Evolutionary conservation across 495 filamentous ascomycete species (phyloP).

Genomic region (Neurospora africana): DNA sequence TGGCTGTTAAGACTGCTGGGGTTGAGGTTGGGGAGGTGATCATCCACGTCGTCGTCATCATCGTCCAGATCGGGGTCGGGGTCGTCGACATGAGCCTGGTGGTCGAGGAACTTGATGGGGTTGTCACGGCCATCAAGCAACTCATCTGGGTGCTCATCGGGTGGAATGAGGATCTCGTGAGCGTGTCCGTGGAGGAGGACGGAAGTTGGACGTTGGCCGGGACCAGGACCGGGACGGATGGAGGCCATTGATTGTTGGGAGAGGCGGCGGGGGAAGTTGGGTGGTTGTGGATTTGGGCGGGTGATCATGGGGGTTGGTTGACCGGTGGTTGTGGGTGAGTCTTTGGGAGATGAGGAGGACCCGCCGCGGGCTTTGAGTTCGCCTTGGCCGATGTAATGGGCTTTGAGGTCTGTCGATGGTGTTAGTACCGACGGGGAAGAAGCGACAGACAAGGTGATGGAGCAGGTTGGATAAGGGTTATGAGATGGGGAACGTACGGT

Average conservation of each 20-base stretch:
- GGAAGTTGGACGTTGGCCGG: background rate
- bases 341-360: background rate
- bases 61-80: background rate
- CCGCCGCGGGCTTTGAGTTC: conserved; percentile 1
- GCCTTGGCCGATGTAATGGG: conserved; percentile 14
- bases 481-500: conserved; percentile 5
- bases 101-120: background rate
- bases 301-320: background rate
- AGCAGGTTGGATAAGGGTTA: background rate
- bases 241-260: background rate
- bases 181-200: background rate
- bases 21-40: background rate
- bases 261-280: background rate
- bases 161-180: background rate
- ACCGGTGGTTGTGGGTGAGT: background rate
- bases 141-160: background rate
- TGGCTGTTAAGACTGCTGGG: background rate
- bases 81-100: background rate
- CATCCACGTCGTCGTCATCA: background rate
- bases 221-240: background rate
- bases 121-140: background rate
- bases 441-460: background rate
- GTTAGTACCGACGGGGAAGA: background rate
- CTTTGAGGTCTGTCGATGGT: conserved; percentile 13
- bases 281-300: background rate